Conservation (phyloP, 2,329 filamentous ascomycete species). For the Fusarium transvaalense region DNA sequence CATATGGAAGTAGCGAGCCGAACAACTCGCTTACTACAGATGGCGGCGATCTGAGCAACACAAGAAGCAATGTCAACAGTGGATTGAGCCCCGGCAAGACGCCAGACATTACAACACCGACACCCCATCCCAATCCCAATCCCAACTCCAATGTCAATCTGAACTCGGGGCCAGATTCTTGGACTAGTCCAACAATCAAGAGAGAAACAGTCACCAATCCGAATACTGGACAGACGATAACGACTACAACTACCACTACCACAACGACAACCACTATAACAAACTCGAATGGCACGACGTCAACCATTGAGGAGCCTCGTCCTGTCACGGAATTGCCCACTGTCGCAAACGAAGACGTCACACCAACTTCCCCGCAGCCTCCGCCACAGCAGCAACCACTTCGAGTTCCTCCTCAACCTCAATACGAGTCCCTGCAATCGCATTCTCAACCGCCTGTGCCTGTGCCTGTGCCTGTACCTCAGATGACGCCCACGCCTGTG, state of each 20-base stretch:
- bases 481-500: conserved; percentile 14
- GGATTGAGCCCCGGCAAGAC: conserved; percentile 18
- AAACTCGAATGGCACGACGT: conserved; percentile 42
- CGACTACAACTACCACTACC: conserved; percentile 38
- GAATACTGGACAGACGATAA: conserved; percentile 45
- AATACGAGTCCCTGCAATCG: neutral
- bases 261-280: conserved; percentile 50
- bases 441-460: conserved; percentile 1
- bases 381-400: conserved; percentile 9
- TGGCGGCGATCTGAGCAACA: conserved; percentile 18
- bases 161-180: conserved; percentile 26
- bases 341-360: conserved; percentile 26
- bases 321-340: conserved; percentile 37
- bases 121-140: conserved; percentile 21
- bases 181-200: conserved; percentile 23
- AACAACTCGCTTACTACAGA: conserved; percentile 46
- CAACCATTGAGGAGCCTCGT: conserved; percentile 40
- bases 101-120: conserved; percentile 11
- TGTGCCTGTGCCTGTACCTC: conserved; percentile 1
- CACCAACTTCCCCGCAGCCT: conserved; percentile 13
- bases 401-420: neutral
- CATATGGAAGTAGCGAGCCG: conserved; percentile 44
- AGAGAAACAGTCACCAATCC: conserved; percentile 34
- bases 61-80: conserved; percentile 22
- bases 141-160: conserved; percentile 13